phyloP scores from a whole-genome alignment of 768 basidiomycete species.

The Leucocoprinus birnbaumii region DNA sequence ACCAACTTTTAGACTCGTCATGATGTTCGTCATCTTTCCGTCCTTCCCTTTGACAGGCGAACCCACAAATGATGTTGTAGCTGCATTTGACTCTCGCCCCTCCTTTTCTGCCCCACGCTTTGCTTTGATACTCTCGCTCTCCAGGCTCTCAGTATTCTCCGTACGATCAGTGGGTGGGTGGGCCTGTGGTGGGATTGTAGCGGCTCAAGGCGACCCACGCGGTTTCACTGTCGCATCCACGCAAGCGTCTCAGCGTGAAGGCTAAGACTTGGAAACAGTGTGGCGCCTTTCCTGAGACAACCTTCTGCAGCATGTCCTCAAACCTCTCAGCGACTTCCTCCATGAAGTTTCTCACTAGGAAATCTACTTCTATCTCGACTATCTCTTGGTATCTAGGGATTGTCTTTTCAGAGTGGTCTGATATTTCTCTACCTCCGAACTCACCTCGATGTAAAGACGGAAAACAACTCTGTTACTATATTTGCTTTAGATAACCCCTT shows the following conservation, averaged over 20 bases:
- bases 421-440: background rate
- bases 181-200: too few relatives aligned
- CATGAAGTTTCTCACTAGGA: constrained; percentile 4
- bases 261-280: background rate
- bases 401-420: background rate
- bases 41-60: too few relatives aligned
- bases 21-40: too few relatives aligned
- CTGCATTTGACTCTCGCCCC: too few relatives aligned
- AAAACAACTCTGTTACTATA: constrained; percentile 12
- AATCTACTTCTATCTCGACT: constrained; percentile 2
- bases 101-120: too few relatives aligned
- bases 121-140: too few relatives aligned
- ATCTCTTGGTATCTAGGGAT: constrained; percentile 8
- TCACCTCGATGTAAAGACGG: constrained; percentile 10
- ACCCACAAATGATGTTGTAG: too few relatives aligned
- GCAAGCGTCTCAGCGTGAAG: constrained; percentile 2
- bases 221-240: background rate
- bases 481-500: constrained; percentile 3
- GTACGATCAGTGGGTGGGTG: too few relatives aligned
- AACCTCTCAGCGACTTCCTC: background rate
- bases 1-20: too few relatives aligned
- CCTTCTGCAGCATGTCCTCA: background rate
- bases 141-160: too few relatives aligned
- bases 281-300: background rate
- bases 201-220: background rate